Base-by-base conservation (phyloP, 257 asterid genomes). In the Rehmannia glutinosa region DNA sequence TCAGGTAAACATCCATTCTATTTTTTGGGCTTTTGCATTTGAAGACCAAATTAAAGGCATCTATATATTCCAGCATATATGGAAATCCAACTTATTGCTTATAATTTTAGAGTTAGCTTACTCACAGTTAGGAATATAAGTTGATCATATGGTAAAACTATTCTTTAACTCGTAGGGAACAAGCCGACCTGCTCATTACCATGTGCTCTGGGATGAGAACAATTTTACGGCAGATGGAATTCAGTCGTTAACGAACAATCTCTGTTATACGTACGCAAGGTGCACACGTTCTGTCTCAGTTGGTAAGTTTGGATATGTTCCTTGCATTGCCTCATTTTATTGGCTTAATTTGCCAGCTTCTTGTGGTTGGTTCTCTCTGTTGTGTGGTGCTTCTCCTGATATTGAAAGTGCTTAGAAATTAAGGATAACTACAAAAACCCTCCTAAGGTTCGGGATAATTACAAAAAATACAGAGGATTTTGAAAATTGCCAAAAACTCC, bases 111-210 rank as follows among this genome's bases (percentile, higher is more conserved):
- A n/a, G n/a, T n/a, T n/a, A n/a, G n/a, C n/a, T n/a, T n/a, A n/a
- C n/a, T n/a, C n/a, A n/a, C n/a, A 28, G 5, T 28, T 32, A 39
- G 54, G 49, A 55, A 51, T 15, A 50, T 19, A 60, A 28, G 42
- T 50, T 35, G 51, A 47, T 15, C 11, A 23, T 10, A 39, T 3
- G 36, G 11, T 54, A 2, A 5, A 20, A 70, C 27, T 7, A n/a
- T 64, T 61, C 9, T 27, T 33, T 24, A 21, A 46, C 25, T 36
- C 77, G 68, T 72, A 93, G 99, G 99, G 99, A 23, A 93, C 99
- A 10, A 93, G 97, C 47, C 84, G 99, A 16, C 99, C 99, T 7
- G 99, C 99, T n/a, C 99, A 93, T 68, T 93, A 93, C 82, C 97
- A 90, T 71, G 99, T 93, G 50, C 83, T 93, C 4, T 93, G 99